Percentiles rank a stretch among this genome's conserved stretches.
phyloP scores from a whole-genome alignment of 768 basidiomycete genomes.

The Phylloporus arenicola region DNA sequence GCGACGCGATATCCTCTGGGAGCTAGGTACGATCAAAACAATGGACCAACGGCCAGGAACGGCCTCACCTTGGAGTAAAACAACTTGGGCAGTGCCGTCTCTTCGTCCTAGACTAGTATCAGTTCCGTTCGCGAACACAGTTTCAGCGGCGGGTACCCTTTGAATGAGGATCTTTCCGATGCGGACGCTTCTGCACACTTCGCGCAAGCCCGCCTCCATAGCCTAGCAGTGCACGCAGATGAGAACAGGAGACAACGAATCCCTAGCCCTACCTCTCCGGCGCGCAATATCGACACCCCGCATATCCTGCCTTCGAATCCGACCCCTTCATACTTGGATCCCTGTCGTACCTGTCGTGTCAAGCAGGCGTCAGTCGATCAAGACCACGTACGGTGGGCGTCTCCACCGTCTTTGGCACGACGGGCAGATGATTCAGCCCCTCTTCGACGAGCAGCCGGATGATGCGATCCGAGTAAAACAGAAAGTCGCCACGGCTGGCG shows the following conservation, averaged over 20 bases:
- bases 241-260: not conserved
- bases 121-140: not conserved
- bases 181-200: constrained; percentile 89
- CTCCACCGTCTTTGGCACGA: constrained; percentile 68
- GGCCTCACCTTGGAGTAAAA: constrained; percentile 75
- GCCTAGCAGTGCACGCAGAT: constrained; percentile 45
- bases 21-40: constrained; percentile 43
- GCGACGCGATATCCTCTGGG: constrained; percentile 84
- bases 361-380: no score
- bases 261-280: constrained; percentile 68
- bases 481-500: constrained; percentile 87
- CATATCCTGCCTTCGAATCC: constrained; percentile 96
- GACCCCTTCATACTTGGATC: constrained; percentile 81
- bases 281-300: constrained; percentile 90
- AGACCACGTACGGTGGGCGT: constrained; percentile 65
- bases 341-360: constrained; percentile 34
- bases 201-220: constrained; percentile 95
- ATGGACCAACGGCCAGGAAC: not conserved
- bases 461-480: constrained; percentile 93
- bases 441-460: constrained; percentile 78
- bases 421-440: constrained; percentile 83
- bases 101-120: constrained; percentile 67
- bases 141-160: constrained; percentile 42
- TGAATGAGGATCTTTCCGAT: constrained; percentile 99
- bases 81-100: constrained; percentile 86